phyloP scores from a whole-genome alignment of 106 monocot species.

The Apostasia shenzhenica region DNA sequence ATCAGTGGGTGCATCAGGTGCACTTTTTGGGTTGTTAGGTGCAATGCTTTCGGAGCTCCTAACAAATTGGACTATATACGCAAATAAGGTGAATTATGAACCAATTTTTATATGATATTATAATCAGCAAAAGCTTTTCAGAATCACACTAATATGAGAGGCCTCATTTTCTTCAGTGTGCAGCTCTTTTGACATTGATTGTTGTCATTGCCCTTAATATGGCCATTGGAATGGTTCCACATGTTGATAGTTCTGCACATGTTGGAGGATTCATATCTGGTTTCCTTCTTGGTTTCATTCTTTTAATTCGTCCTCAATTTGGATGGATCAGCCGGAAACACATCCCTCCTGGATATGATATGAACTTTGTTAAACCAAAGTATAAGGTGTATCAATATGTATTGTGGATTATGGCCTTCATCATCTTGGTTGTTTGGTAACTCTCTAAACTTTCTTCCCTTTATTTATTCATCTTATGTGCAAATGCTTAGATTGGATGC shows the following conservation, averaged over 20 bases:
- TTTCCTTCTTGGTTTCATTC: constrained; percentile 65
- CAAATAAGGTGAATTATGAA: constrained; percentile 57
- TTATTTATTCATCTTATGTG: not conserved
- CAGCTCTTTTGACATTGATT: constrained; percentile 59
- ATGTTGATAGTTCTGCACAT: constrained; percentile 74
- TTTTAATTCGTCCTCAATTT: constrained; percentile 56
- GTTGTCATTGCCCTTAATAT: constrained; percentile 70
- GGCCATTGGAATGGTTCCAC: constrained; percentile 76
- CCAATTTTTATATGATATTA: not conserved
- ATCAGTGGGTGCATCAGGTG: constrained; percentile 93
- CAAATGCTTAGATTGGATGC: not conserved
- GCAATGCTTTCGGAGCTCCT: constrained; percentile 94
- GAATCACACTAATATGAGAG: constrained; percentile 11
- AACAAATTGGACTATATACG: constrained; percentile 90
- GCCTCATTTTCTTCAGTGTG: constrained; percentile 33
- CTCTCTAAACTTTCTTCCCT: not conserved
- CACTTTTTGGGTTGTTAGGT: constrained; percentile 84
- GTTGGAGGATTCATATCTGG: constrained; percentile 62
- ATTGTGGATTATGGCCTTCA: constrained; percentile 28
- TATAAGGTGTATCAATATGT: constrained; percentile 44
- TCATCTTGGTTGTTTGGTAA: constrained; percentile 39
- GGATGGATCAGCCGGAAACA: constrained; percentile 33
- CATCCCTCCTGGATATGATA: constrained; percentile 16
- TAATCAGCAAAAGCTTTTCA: not conserved
- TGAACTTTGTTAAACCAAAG: constrained; percentile 19